Evolutionary conservation across 1,284 basidiomycete species (phyloP).

Genomic region (Leccinum fuscescens): DNA sequence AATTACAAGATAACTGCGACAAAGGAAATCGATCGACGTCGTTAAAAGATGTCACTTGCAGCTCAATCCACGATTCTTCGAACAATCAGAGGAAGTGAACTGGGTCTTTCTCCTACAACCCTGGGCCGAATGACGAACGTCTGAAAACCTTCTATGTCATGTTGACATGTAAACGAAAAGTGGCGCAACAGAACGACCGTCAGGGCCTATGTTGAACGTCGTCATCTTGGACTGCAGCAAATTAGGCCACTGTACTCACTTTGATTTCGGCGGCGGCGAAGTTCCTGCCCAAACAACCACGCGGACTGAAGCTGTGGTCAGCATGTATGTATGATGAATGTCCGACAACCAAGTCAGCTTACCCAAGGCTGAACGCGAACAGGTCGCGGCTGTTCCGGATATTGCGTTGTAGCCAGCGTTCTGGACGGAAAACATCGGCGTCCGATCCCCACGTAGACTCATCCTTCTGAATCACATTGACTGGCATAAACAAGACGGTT

Average conservation of each 20-base stretch:
- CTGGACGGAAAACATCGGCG: slow-evolving; percentile 52
- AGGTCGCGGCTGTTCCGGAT: slow-evolving; percentile 40
- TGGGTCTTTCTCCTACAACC: slow-evolving; percentile 47
- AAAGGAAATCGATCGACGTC: not conserved
- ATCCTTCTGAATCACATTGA: slow-evolving; percentile 58
- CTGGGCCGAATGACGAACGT: slow-evolving; percentile 63
- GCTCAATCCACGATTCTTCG: slow-evolving; percentile 32
- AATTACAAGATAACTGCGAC: not conserved
- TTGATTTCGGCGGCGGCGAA: slow-evolving; percentile 59
- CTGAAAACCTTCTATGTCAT: slow-evolving; percentile 57
- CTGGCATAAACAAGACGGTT: slow-evolving; percentile 51
- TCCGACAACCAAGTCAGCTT: slow-evolving; percentile 13
- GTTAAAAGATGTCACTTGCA: not conserved
- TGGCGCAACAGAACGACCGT: slow-evolving; percentile 47
- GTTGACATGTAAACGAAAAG: slow-evolving; percentile 48
- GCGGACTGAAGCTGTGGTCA: slow-evolving; percentile 41
- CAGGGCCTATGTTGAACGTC: slow-evolving; percentile 37
- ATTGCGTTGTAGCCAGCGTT: slow-evolving; percentile 52
- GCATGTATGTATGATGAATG: not conserved
- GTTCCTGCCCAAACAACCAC: slow-evolving; percentile 53
- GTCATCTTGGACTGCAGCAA: slow-evolving; percentile 4
- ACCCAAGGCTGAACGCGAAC: slow-evolving; percentile 59
- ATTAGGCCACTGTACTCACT: slow-evolving; percentile 30
- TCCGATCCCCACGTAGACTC: slow-evolving; percentile 55
- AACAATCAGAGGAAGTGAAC: slow-evolving; percentile 53